Conservation (phyloP, 179 eudicot species). For the Actinidia arguta region DNA sequence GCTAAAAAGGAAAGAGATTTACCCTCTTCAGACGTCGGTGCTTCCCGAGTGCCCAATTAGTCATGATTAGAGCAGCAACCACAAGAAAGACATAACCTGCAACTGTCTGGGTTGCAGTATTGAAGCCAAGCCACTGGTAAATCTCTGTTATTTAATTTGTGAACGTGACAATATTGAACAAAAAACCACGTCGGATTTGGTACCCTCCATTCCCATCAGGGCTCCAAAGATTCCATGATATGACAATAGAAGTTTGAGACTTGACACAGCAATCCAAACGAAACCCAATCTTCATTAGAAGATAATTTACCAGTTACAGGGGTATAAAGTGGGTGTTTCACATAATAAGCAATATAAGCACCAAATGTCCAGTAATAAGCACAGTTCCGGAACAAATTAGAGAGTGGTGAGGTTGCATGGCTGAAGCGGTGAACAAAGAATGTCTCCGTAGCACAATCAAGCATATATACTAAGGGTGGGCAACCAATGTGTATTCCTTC, state of each 20-base stretch:
- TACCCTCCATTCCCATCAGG: constrained; percentile 75
- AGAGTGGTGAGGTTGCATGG: constrained; percentile 91
- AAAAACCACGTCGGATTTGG: constrained; percentile 90
- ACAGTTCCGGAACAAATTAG: constrained; percentile 91
- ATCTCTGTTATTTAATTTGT: constrained; percentile 95
- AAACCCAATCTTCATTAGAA: constrained; percentile 92
- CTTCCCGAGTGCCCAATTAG: constrained; percentile 95
- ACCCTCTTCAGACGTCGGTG: constrained; percentile 92
- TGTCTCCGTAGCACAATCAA: constrained; percentile 93
- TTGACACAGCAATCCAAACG: constrained; percentile 79
- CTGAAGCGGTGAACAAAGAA: constrained; percentile 96
- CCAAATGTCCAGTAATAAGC: constrained; percentile 95
- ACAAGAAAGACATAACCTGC: constrained; percentile 84
- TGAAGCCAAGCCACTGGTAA: constrained; percentile 98
- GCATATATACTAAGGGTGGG: no score
- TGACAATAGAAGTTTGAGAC: constrained; percentile 90
- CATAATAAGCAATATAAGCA: constrained; percentile 82
- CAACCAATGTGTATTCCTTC: no score
- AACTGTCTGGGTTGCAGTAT: constrained; percentile 89
- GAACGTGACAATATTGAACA: constrained; percentile 93
- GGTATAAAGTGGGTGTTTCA: constrained; percentile 93
- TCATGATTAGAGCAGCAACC: constrained; percentile 88
- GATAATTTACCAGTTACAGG: constrained; percentile 88
- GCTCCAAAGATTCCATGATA: constrained; percentile 77
- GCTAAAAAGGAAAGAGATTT: constrained; percentile 10